Base-by-base conservation (phyloP, 2,329 filamentous ascomycete species). In the Fusarium coffeatum region DNA sequence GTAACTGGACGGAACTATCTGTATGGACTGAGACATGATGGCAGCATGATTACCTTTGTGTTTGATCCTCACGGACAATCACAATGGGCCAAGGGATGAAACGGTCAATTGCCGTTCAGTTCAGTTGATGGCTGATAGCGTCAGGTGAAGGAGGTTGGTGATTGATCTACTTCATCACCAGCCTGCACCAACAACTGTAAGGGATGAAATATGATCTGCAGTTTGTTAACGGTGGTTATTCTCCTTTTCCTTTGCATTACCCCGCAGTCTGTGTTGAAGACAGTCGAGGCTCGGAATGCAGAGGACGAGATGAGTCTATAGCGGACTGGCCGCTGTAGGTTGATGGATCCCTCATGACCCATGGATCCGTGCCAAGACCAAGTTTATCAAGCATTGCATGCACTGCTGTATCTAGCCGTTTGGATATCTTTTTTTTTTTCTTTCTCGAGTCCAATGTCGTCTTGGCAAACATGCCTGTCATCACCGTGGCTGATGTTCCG, bases 81-180 rank as follows among this genome's bases (percentile, higher is more conserved):
- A 27, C 49, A 50, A 46, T 49, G 30, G 40, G 20, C 23, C 27
- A 41, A 55, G 67, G 55, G 66, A 51, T 69, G 60, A 69, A 69
- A 69, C 65, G 65, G 60, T 49, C 50, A 42, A 60, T 37, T 37
- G 41, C 40, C 55, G 18, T 63, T 51, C 50, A 55, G 49, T 43
- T 65, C 50, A 55, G 53, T 43, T 65, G 47, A 61, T 45, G 64
- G 49, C 59, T 68, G 65, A 60, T 61, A 55, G 65, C 40, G 66
- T 67, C 64, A 66, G 63, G 64, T 62, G 62, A 67, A 67, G 57
- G 64, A 66, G 64, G 65, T 68, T 48, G 53, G 43, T 63, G 46
- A 30, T 56, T 67, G 64, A 53, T 42, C 13, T 41, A 56, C n/a
- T 42, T 18, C 43, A 48, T 53, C 53, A 51, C 40, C 41, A 50